Base-by-base conservation (phyloP, 768 basidiomycete genomes). In the Termitomyces sp. region DNA sequence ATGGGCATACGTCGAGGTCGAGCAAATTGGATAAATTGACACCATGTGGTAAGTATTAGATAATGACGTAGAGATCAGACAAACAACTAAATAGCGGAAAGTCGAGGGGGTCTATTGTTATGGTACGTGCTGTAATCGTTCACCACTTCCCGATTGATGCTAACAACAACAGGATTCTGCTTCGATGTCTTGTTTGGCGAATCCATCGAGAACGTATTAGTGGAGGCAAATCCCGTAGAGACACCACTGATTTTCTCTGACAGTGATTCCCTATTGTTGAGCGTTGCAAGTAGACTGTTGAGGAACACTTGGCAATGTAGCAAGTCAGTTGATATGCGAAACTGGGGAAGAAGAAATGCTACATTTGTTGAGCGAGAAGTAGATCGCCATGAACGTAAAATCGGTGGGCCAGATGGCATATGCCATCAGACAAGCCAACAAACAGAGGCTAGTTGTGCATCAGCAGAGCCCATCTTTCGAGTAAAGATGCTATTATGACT, bases 361-460 rank as follows among this genome's bases (percentile, higher is more conserved):
- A 64, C 63, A 39, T 54, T 61, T 64, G 29, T 40, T 54, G 11
- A 59, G 40, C 25, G 54, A 46, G 50, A 64, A 61, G 36, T 59
- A 64, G 3, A 64, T 61, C 13, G 45, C 60, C 32, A 64, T 53
- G 42, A 54, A 64, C 13, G 53, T 59, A 22, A 60, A 61, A 18
- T 61, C 52, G 22, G 48, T n/a, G 18, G 63, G 63, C 58, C 60
- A 61, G 36, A 64, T 46, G 7, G 60, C 31, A 38, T 55, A 61
- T 2, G 56, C 58, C 16, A 58, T 52, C 11, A 61, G 48, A 31
- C 53, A 58, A 20, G 53, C 47, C 10, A 40, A 16, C 13, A 42
- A 55, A 39, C 53, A 54, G 12, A 58, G 31, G 3, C 60, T 57
- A 43, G 27, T 43, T n/a, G n/a, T n/a, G n/a, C n/a, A n/a, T n/a